A percentile compares a stretch with the other conserved stretches of the same genome.
These are phyloP conservation scores for Coniochaeta sp. DNA, from an alignment of 2,329 filamentous ascomycete genomes.

Conservation along the genomic window DNA sequence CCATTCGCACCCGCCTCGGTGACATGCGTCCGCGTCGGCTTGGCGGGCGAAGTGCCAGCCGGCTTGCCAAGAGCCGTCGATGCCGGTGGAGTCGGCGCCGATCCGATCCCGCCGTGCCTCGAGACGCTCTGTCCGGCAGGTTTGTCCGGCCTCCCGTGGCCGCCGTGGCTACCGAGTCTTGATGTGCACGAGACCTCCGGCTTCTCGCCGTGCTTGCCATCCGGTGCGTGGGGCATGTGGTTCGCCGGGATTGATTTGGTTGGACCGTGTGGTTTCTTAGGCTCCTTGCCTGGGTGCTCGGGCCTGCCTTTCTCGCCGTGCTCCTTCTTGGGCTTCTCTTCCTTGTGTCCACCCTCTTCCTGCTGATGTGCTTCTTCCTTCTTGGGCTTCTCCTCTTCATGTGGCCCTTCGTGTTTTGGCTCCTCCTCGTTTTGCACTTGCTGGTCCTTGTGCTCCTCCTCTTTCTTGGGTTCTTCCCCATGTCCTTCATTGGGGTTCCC, in stretches of 20 bases:
- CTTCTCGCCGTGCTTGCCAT: neutral
- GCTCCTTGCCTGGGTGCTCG: slow-evolving; percentile 2
- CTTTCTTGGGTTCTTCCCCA: neutral
- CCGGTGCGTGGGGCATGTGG: neutral
- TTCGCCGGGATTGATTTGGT: neutral
- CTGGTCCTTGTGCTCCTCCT: neutral
- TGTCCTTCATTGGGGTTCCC: neutral
- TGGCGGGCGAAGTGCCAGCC: neutral
- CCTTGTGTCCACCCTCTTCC: neutral
- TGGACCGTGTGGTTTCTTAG: neutral
- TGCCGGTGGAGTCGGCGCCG: neutral
- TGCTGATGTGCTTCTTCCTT: neutral
- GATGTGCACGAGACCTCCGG: neutral
- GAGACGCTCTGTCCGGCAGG: neutral
- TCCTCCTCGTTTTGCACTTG: neutral
- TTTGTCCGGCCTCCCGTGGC: neutral
- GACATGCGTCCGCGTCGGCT: neutral
- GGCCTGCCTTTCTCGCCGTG: slow-evolving; percentile 8
- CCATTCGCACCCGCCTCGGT: neutral
- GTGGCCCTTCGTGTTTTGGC: neutral
- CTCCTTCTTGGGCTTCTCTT: neutral
- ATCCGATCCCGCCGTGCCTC: neutral
- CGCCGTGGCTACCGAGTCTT: neutral
- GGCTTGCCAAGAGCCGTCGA: neutral
- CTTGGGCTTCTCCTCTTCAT: neutral